Percentiles rank a stretch among this genome's conserved stretches.
Evolutionary conservation across 2,329 filamentous ascomycete species (phyloP).

Genomic region (Escovopsis sp.): DNA sequence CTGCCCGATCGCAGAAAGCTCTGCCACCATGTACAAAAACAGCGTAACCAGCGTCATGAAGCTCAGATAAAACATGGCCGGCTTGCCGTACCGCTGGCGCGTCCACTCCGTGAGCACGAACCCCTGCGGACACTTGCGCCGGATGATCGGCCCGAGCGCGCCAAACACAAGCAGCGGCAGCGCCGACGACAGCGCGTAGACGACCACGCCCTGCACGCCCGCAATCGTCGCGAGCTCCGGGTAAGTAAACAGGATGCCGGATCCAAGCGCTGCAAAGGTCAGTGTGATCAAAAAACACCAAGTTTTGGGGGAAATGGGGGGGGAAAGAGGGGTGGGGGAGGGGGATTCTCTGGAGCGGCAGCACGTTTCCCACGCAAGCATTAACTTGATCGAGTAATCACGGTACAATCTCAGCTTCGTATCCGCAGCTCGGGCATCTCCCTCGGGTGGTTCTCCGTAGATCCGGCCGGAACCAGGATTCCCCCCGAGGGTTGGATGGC

Average conservation of each 20-base stretch:
- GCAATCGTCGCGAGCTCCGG: conserved; percentile 66
- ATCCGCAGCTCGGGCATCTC: conserved; percentile 27
- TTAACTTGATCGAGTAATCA: conserved; percentile 98
- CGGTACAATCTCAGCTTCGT: conserved; percentile 91
- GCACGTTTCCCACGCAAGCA: conserved; percentile 97
- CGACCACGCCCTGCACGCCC: conserved; percentile 62
- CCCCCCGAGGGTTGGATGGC: conserved; percentile 36
- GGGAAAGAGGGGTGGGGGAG: too few species aligned
- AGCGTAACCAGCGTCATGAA: conserved; percentile 66
- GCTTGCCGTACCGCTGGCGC: conserved; percentile 57
- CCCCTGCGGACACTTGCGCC: conserved; percentile 65
- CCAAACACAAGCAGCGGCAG: conserved; percentile 64
- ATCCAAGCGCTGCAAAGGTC: conserved; percentile 56
- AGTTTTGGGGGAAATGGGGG: conserved; percentile 12
- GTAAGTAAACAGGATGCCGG: conserved; percentile 71
- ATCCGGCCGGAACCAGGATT: not conserved
- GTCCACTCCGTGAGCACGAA: conserved; percentile 81
- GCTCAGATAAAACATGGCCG: conserved; percentile 59
- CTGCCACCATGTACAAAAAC: conserved; percentile 77
- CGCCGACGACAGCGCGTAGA: conserved; percentile 60
- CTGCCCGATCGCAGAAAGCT: conserved; percentile 68
- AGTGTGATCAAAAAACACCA: conserved; percentile 21
- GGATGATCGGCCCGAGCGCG: conserved; percentile 59
- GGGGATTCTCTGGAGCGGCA: conserved; percentile 51
- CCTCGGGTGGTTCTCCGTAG: conserved; percentile 8